Evolutionary conservation across 202 grass and related monocot species (phyloP).

Genomic region (Panicum hallii): DNA sequence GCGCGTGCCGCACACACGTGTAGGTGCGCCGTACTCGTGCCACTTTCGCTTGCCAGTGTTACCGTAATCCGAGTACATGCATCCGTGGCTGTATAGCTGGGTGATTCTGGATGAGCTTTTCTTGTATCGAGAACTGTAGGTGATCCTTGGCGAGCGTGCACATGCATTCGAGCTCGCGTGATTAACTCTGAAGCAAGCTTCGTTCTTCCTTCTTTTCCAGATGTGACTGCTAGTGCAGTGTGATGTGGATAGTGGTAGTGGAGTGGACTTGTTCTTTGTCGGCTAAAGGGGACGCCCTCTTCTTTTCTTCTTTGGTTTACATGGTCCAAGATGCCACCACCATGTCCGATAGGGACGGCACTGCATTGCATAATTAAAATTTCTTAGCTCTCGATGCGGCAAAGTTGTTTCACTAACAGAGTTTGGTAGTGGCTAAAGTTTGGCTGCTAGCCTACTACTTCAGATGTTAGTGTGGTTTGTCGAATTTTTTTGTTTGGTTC

Average conservation of each 20-base stretch:
- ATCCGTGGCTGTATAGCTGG: background rate
- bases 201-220: background rate
- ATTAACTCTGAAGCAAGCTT: background rate
- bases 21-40: background rate
- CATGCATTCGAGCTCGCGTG: no score
- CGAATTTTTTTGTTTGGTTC: background rate
- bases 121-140: background rate
- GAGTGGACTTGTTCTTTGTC: background rate
- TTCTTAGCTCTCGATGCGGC: background rate
- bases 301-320: background rate
- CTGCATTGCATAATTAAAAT: background rate
- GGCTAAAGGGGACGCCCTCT: background rate
- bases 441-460: background rate
- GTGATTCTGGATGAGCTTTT: slow-evolving; percentile 4
- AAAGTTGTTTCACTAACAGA: background rate
- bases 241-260: slow-evolving; percentile 16
- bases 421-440: background rate
- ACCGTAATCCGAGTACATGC: background rate
- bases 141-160: background rate
- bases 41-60: background rate
- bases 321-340: slow-evolving; percentile 3
- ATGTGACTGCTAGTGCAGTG: slow-evolving; percentile 3
- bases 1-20: background rate
- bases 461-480: background rate
- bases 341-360: background rate